A percentile compares a stretch with the other conserved stretches of the same genome.
Conservation (phyloP, 2,329 filamentous ascomycete species). For the Pseudogymnoascus sp. region DNA sequence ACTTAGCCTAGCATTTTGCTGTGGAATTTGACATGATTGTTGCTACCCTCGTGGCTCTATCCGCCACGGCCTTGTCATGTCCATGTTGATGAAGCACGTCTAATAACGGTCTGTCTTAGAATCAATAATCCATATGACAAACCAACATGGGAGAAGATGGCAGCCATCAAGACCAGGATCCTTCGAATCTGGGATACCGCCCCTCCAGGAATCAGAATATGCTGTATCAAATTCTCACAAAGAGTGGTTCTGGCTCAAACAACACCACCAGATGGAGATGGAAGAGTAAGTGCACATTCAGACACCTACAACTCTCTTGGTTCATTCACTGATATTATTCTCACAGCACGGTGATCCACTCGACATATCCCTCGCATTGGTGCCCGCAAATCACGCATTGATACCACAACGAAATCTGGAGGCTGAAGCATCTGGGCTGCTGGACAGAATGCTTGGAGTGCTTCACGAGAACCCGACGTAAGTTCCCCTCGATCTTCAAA, state of each 20-base stretch:
- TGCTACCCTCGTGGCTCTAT: neutral
- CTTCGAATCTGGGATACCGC: conserved; percentile 80
- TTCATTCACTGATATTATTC: conserved; percentile 10
- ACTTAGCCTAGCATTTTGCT: conserved; percentile 9
- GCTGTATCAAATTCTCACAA: conserved; percentile 96
- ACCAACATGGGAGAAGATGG: conserved; percentile 79
- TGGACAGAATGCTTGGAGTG: conserved; percentile 78
- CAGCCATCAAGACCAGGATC: conserved; percentile 80
- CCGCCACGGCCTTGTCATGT: neutral
- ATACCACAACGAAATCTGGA: conserved; percentile 75
- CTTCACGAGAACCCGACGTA: conserved; percentile 83
- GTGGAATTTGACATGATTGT: conserved; percentile 21
- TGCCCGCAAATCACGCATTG: conserved; percentile 73
- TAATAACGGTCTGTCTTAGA: conserved; percentile 38
- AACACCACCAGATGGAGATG: conserved; percentile 69
- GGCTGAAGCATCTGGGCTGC: conserved; percentile 81
- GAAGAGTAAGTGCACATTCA: conserved; percentile 51
- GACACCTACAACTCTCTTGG: neutral
- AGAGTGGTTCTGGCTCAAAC: conserved; percentile 88
- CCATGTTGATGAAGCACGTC: neutral
- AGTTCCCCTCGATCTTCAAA: conserved; percentile 26
- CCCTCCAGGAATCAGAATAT: conserved; percentile 68
- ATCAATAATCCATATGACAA: conserved; percentile 78
- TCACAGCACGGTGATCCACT: conserved; percentile 59
- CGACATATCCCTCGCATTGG: conserved; percentile 79